Percentiles rank a stretch among this genome's conserved stretches.
phyloP scores from a whole-genome alignment of 495 filamentous ascomycete genomes.

The Bacidia rubella region DNA sequence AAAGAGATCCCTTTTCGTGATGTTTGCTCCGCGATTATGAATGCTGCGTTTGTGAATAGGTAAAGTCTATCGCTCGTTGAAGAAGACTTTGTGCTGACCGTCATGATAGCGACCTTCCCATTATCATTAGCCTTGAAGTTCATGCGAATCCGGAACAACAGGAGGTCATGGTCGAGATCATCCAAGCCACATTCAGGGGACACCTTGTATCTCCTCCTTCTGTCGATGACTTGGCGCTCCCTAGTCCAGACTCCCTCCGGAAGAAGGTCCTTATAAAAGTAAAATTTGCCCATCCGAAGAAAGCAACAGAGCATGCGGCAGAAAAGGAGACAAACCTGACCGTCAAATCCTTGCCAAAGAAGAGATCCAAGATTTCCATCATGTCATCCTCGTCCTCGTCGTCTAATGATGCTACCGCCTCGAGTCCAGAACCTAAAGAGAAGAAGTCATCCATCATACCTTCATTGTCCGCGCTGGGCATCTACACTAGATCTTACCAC shows the following conservation, averaged over 20 bases:
- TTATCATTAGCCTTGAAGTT: slow-evolving; percentile 84
- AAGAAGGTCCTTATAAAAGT: slow-evolving; percentile 85
- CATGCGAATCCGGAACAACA: slow-evolving; percentile 71
- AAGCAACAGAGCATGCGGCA: slow-evolving; percentile 20
- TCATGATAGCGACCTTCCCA: slow-evolving; percentile 48
- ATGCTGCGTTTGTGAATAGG: slow-evolving; percentile 58
- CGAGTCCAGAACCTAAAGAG: slow-evolving; percentile 15
- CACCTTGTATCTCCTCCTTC: slow-evolving; percentile 48
- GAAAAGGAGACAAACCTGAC: neutral
- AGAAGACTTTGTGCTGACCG: slow-evolving; percentile 3
- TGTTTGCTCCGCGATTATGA: slow-evolving; percentile 65
- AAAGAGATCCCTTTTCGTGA: slow-evolving; percentile 73
- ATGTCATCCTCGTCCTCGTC: slow-evolving; percentile 11
- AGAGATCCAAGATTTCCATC: slow-evolving; percentile 1
- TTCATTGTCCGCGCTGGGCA: slow-evolving; percentile 54
- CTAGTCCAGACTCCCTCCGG: slow-evolving; percentile 49
- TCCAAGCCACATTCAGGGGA: slow-evolving; percentile 61
- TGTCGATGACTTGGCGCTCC: slow-evolving; percentile 40
- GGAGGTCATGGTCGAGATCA: slow-evolving; percentile 78
- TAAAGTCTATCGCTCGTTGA: neutral
- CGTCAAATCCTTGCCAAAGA: neutral
- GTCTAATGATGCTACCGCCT: slow-evolving; percentile 1
- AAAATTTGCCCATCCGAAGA: slow-evolving; percentile 46
- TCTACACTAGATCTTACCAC: slow-evolving; percentile 71
- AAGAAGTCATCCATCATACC: slow-evolving; percentile 63